Evolutionary conservation across 257 asterid species (phyloP), one percentile per base, ranked within the genome.

Genomic region (Nicotiana noctiflora): DNA sequence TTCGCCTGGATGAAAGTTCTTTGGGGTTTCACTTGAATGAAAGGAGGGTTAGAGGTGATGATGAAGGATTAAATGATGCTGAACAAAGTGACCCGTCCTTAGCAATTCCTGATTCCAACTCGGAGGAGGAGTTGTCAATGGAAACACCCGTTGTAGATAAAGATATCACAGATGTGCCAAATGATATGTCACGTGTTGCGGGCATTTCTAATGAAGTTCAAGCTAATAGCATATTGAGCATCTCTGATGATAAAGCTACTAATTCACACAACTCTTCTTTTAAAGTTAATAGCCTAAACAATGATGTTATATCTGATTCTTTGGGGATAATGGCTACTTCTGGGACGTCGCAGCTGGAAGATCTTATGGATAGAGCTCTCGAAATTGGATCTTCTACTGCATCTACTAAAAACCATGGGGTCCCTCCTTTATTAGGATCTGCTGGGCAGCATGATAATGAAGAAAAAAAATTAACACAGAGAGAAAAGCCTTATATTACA

Each of bases 1-100:
- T 96, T 87, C 97, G 97, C 86, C 84, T 96, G 89, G 99, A 93
- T 84, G 98, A 96, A 86, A 93, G 97, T 89, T 95, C 99, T 78
- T 84, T 96, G 91, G 99, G 99, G 66, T 88, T 96, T 86, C 99
- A 96, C 88, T 90, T 96, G 87, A 96, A 96, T 85, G 99, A 96
- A 88, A 93, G 99, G 87, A 91, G 98, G 86, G 93, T 92, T 52
- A 91, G 97, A 89, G 97, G 98, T 79, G 99, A 93, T 81, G 99
- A 94, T 88, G 99, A 95, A 85, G 97, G 89, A 82, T 77, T 83
- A 84, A 84, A 86, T 84, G 94, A 89, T 81, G 81, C 81, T 37
- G 97, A 90, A 64, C 90, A 86, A 82, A 83, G 77, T 82, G 94
- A 91, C 76, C 82, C 87, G 62, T 91, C 89, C 61, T 83, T 82